Percentiles rank a stretch among this genome's conserved stretches.
These are phyloP conservation scores for Tilletia setariae DNA, from an alignment of 1,284 basidiomycete species.

Conservation along the genomic window DNA sequence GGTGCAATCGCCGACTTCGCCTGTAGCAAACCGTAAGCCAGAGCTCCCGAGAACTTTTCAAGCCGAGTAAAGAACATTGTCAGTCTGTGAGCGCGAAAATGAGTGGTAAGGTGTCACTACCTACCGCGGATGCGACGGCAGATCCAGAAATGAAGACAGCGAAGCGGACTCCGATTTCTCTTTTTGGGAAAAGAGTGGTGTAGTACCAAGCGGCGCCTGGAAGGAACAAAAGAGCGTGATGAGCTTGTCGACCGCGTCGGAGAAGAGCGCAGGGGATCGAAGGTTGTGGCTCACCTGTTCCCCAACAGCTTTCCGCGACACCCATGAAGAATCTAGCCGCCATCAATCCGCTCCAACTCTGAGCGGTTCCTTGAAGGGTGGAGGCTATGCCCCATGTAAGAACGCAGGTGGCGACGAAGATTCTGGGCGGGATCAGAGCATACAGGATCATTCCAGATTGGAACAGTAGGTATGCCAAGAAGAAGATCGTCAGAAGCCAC, in stretches of 20 bases:
- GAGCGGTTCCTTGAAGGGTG: constrained; percentile 38
- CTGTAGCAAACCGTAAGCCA: constrained; percentile 47
- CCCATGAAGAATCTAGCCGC: constrained; percentile 43
- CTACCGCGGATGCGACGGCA: constrained; percentile 25
- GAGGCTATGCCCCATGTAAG: constrained; percentile 39
- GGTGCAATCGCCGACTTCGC: constrained; percentile 29
- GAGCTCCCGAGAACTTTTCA: constrained; percentile 30
- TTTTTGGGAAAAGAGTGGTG: constrained; percentile 45
- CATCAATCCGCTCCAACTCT: constrained; percentile 42
- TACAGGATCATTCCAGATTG: constrained; percentile 35
- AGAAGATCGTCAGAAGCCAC: constrained; percentile 44
- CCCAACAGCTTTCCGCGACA: constrained; percentile 42
- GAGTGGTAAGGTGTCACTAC: no score
- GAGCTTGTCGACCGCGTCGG: no score
- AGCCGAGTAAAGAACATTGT: no score
- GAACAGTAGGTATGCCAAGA: constrained; percentile 38
- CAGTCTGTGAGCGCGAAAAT: no score
- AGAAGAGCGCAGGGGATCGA: no score
- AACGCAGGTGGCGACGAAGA: constrained; percentile 36
- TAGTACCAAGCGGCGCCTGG: constrained; percentile 32
- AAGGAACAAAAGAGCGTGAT: no score
- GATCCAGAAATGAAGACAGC: constrained; percentile 30
- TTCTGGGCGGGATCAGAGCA: constrained; percentile 38
- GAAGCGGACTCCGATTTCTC: constrained; percentile 48
- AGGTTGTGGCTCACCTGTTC: constrained; percentile 27